phyloP scores from a whole-genome alignment of 768 basidiomycete species.

The Coprinopsis strossmayeri region DNA sequence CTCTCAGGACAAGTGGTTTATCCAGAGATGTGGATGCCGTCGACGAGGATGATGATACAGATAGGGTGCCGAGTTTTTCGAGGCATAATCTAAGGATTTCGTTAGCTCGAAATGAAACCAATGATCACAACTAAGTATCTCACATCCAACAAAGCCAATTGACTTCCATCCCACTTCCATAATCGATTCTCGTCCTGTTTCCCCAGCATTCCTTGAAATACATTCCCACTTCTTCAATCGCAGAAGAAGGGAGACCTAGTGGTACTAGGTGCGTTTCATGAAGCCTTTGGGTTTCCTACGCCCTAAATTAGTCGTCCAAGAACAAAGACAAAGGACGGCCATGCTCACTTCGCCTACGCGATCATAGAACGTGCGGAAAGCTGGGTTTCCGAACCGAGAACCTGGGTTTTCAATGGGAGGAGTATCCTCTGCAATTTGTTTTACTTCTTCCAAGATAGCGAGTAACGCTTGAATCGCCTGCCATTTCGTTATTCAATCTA shows the following conservation, averaged over 20 bases:
- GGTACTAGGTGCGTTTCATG: constrained; percentile 56
- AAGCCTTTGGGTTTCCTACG: constrained; percentile 51
- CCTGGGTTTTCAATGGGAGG: constrained; percentile 87
- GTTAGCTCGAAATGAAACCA: neutral
- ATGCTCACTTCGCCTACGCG: constrained; percentile 54
- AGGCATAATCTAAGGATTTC: constrained; percentile 67
- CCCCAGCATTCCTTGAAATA: constrained; percentile 93
- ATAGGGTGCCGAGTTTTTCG: constrained; percentile 58
- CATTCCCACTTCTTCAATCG: constrained; percentile 60
- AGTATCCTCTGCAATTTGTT: constrained; percentile 56
- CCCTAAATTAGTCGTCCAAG: too few species aligned
- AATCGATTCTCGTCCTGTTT: constrained; percentile 86
- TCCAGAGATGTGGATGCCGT: constrained; percentile 31
- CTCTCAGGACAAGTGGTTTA: constrained; percentile 66
- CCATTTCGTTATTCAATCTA: too few species aligned
- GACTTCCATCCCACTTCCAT: constrained; percentile 99
- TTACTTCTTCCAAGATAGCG: constrained; percentile 57
- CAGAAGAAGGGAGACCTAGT: constrained; percentile 49
- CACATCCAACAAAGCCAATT: constrained; percentile 97
- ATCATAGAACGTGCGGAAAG: constrained; percentile 90
- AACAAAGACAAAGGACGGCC: neutral
- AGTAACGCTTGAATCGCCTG: constrained; percentile 65
- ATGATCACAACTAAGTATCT: constrained; percentile 23
- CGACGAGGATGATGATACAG: constrained; percentile 17
- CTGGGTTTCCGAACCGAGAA: constrained; percentile 96